Evolutionary conservation across 1,139 yeast genomes (phyloP), one percentile per base, ranked within the genome.

Genomic region (Kluyveromyces sp.): DNA sequence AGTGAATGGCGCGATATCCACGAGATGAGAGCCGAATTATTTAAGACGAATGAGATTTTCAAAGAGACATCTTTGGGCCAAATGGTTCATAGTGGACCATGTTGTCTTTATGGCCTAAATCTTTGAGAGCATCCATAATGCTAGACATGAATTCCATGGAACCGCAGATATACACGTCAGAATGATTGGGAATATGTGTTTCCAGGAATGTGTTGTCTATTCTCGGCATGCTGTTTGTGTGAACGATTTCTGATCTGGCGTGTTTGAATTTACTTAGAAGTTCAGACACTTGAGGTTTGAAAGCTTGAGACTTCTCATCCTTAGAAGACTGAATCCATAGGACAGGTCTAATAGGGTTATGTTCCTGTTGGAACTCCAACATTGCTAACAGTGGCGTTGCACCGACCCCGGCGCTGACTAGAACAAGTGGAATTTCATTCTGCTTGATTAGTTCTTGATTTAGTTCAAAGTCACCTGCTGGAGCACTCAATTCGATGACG

Each of bases 381-480:
- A 79, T 74, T 7, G 83, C 65, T 40, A 78, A 56, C 44, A 78
- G 50, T 35, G 88, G 87, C 2, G 87, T 81, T 46, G 79, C 74
- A 50, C 87, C 88, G 50, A 80, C 78, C 43, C 87, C 88, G 42
- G 80, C 83, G 25, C 77, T 72, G 43, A 78, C 61, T 35, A 79
- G 60, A 2, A 76, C 66, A 18, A 73, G 65, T 20, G 72, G 70
- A 17, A 56, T 49, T 17, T 65, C 64, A 18, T 43, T 49, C 46
- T 45, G 58, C 33, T 44, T 44, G 32, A 45, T 47, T 40, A 52
- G 51, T 3, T 36, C 50, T 42, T 49, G 47, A 39, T 64, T 54
- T 55, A 72, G 68, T 2, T 57, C 64, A 51, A 79, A 74, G 43
- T 71, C 73, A 34, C 87, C 88, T 20, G 70, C 68, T 35, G 88